Percentiles rank a stretch among this genome's conserved stretches.
These are phyloP conservation scores for Brassica rapa DNA, from an alignment of 345 rosid genomes.

Conservation along the genomic window DNA sequence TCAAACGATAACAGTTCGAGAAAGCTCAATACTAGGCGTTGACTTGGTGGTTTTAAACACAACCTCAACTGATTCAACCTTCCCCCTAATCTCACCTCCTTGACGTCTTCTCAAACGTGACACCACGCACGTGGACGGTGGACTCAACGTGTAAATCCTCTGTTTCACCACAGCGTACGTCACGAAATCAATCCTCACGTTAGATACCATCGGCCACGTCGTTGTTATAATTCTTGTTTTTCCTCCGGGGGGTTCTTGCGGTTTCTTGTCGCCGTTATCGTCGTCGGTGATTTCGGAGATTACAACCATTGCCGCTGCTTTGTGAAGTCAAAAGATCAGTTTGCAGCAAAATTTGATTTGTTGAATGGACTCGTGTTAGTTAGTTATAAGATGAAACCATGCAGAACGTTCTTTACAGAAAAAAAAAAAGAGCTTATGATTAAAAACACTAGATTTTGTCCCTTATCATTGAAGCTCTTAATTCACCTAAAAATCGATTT, in stretches of 20 bases:
- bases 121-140: background rate
- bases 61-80: background rate
- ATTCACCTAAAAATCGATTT: too few relatives aligned
- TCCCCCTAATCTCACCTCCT: background rate
- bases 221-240: background rate
- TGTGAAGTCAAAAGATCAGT: background rate
- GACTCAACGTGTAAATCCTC: background rate
- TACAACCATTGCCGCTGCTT: background rate
- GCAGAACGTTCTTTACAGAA: too few relatives aligned
- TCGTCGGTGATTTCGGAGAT: background rate
- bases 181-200: background rate
- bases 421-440: too few relatives aligned
- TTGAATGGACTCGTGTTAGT: background rate
- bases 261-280: background rate
- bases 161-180: background rate
- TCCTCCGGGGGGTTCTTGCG: background rate
- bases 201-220: background rate
- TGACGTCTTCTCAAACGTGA: background rate
- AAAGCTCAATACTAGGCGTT: background rate
- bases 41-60: background rate
- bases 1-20: background rate
- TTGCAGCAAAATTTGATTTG: background rate
- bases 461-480: too few relatives aligned
- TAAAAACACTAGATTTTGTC: too few relatives aligned
- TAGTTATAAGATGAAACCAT: background rate